Evolutionary conservation across 2,329 filamentous ascomycete species (phyloP).

Genomic region (Trichoderma atroviride): DNA sequence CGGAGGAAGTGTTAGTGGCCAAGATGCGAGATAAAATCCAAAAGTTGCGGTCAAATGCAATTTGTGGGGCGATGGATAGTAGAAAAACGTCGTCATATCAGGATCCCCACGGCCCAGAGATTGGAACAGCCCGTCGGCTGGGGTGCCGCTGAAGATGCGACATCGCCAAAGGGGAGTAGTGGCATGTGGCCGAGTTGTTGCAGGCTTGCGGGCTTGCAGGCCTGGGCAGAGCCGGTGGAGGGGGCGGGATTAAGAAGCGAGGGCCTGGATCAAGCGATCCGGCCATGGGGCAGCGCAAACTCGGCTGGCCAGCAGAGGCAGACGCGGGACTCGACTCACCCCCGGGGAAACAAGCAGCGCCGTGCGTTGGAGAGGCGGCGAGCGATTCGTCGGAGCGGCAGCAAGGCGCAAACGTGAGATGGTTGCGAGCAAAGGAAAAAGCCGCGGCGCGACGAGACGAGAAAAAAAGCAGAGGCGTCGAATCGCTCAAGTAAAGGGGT

Average conservation of each 20-base stretch:
- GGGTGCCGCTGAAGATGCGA: constrained; percentile 21
- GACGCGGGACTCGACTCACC: constrained; percentile 7
- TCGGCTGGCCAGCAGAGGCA: background rate
- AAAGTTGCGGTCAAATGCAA: constrained; percentile 27
- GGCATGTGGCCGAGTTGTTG: constrained; percentile 5
- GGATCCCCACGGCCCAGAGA: constrained; percentile 23
- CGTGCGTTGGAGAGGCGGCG: background rate
- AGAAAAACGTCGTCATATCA: constrained; percentile 23
- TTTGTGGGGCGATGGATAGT: constrained; percentile 25
- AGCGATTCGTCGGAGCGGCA: constrained; percentile 19
- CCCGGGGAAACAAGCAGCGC: constrained; percentile 12
- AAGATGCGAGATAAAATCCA: constrained; percentile 24
- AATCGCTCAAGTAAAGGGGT: constrained; percentile 25
- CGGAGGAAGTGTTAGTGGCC: constrained; percentile 16
- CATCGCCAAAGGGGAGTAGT: constrained; percentile 1
- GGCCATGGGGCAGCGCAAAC: constrained; percentile 7
- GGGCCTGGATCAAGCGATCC: constrained; percentile 20
- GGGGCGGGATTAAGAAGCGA: constrained; percentile 18
- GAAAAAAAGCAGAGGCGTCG: constrained; percentile 16
- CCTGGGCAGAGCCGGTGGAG: constrained; percentile 7
- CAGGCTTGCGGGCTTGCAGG: too few relatives aligned
- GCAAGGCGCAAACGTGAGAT: constrained; percentile 15
- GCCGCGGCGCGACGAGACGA: constrained; percentile 13
- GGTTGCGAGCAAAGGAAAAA: background rate
- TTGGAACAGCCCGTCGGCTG: constrained; percentile 2